Evolutionary conservation across 2,329 filamentous ascomycete species (phyloP).

Genomic region (Epichloe baconii): DNA sequence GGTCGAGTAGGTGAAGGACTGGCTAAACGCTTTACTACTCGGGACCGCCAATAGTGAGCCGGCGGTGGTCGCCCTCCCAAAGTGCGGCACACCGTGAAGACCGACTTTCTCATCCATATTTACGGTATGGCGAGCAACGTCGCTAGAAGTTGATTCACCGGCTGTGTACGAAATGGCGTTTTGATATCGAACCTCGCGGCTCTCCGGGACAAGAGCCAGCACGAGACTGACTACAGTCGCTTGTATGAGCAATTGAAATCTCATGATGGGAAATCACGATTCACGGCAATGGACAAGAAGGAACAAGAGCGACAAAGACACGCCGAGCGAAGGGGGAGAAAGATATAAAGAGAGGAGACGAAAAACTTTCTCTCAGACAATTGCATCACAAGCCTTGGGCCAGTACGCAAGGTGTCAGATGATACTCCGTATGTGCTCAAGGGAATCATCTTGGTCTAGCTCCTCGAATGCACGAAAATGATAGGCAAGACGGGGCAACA

Average conservation of each 20-base stretch:
- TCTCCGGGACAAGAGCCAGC: not conserved
- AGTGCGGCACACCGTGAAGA: not conserved
- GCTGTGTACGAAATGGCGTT: not conserved
- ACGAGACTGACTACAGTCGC: not conserved
- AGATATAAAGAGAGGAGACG: not conserved
- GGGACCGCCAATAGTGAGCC: not conserved
- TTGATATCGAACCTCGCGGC: not conserved
- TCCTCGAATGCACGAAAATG: not conserved
- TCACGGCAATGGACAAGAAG: not conserved
- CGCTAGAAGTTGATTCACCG: not conserved
- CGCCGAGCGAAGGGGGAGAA: not conserved
- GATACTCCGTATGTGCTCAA: not conserved
- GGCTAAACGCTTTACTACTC: not conserved
- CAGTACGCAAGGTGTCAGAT: not conserved
- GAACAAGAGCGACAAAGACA: not conserved
- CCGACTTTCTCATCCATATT: not conserved
- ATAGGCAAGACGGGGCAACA: not conserved
- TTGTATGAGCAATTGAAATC: slow-evolving; percentile 2
- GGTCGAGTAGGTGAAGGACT: slow-evolving; percentile 18
- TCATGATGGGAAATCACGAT: not conserved
- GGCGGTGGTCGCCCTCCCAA: not conserved
- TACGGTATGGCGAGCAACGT: not conserved
- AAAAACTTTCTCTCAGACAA: not conserved
- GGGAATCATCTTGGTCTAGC: not conserved
- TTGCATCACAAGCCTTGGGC: not conserved